A percentile compares a stretch with the other conserved stretches of the same genome.
These are phyloP conservation scores for Podospora sp. DNA, from an alignment of 495 filamentous ascomycete species.

Conservation along the genomic window DNA sequence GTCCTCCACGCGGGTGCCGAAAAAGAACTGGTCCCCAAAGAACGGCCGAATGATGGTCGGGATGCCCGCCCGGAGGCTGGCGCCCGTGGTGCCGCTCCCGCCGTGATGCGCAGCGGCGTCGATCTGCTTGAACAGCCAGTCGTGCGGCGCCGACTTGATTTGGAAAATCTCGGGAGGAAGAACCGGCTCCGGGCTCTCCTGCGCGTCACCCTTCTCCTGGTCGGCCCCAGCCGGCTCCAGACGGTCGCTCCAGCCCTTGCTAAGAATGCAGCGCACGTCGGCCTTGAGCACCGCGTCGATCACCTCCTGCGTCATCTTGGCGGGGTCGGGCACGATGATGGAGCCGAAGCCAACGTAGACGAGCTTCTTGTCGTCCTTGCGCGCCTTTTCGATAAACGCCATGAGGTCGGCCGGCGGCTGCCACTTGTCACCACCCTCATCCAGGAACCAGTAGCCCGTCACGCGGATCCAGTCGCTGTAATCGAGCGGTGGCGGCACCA, in stretches of 20 bases:
- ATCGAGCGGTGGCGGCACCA: conserved; percentile 90
- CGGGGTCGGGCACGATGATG: conserved; percentile 90
- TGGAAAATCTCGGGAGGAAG: conserved; percentile 81
- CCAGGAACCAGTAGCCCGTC: conserved; percentile 97
- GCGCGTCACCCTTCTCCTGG: conserved; percentile 48
- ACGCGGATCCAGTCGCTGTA: conserved; percentile 97
- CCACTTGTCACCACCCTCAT: conserved; percentile 73
- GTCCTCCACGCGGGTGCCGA: conserved; percentile 84
- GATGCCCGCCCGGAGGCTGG: conserved; percentile 86
- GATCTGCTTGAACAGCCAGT: conserved; percentile 94
- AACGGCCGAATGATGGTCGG: conserved; percentile 96
- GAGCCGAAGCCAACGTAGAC: conserved; percentile 98
- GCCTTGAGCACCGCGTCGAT: conserved; percentile 90
- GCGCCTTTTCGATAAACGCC: conserved; percentile 79
- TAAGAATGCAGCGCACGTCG: conserved; percentile 91
- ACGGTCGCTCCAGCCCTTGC: conserved; percentile 99
- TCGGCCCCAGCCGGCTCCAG: conserved; percentile 32
- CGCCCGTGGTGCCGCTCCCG: conserved; percentile 92
- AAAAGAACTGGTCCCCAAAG: conserved; percentile 98
- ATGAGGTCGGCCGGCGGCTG: conserved; percentile 71
- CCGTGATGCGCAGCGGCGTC: conserved; percentile 96
- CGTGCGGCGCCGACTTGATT: conserved; percentile 90
- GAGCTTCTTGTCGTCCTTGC: conserved; percentile 81
- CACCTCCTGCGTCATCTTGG: conserved; percentile 83
- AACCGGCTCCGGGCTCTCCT: conserved; percentile 62